Evolutionary conservation across 169 alveolate genomes (phyloP), one percentile per base, ranked within the genome.

Genomic region (Plasmodium relictum): DNA sequence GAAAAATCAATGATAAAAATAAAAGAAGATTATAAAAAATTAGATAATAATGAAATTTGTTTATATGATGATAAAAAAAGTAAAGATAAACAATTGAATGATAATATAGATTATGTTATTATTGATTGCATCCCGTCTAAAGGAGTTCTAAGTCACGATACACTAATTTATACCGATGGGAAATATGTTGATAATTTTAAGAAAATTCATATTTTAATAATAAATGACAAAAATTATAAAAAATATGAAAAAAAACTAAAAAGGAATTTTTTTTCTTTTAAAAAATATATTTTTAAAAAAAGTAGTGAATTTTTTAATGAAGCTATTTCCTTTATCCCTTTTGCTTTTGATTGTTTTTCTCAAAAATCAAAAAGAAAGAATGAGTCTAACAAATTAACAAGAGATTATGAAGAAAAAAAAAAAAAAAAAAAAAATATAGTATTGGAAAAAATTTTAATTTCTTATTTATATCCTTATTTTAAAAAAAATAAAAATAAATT

Each of bases 91-190:
- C 18, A 16, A n/a, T 8, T 54, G 16, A 18, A 65, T n/a, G 42
- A 78, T 8, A 1, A 44, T 24, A 52, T 44, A 16, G 62, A 58
- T 12, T 78, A 78, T 54, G 76, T 65, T 65, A 58, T 78, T 65
- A 58, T 78, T 3, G 65, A 78, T 31, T 78, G 89, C 44, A 52
- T 78, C 22, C 89, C 89, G 7, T 58, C 89, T 18, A 65, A 37
- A 37, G 89, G 89, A 31, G 12, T 78, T 14, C 42, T 78, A 20
- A 78, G 56, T 50, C 69, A 58, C 31, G 89, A 78, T 69, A 78
- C 89, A 14, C 54, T 78, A 50, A 78, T 78, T 50, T 78, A 78
- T 70, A 78, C 89, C 20, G 80, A 78, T 78, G 89, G 89, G 14
- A 78, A 78, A 78, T 78, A 58, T 69, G 89, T 65, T 18, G 78